Percentiles rank a stretch among this genome's conserved stretches.
Conservation (phyloP, 163 green algal genomes). For the Trebouxiophyceae sp. region DNA sequence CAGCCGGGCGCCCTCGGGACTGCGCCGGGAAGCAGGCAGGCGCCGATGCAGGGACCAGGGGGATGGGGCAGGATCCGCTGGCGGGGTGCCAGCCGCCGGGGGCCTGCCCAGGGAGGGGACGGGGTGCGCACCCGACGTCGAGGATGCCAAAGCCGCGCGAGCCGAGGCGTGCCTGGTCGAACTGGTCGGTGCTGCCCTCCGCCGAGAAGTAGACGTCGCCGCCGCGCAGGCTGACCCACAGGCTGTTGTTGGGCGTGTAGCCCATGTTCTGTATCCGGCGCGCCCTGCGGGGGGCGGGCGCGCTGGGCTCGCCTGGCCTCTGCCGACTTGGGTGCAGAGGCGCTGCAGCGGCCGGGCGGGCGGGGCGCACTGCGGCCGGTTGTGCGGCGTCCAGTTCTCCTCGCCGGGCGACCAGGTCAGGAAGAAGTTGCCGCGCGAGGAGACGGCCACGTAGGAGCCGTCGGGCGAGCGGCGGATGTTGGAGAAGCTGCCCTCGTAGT, state of each 20-base stretch:
- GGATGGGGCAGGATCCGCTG: too few relatives aligned
- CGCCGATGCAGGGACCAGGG: too few relatives aligned
- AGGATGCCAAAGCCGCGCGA: conserved; percentile 92
- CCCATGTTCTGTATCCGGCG: conserved; percentile 97
- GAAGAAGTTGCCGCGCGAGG: conserved; percentile 96
- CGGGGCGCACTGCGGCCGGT: conserved; percentile 50
- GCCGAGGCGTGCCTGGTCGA: conserved; percentile 70
- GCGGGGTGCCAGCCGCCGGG: too few relatives aligned
- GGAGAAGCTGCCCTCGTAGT: conserved; percentile 95
- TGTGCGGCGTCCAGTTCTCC: conserved; percentile 90
- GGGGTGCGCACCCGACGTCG: conserved; percentile 68
- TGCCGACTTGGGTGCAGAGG: too few relatives aligned
- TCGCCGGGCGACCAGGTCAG: conserved; percentile 92
- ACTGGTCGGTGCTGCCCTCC: conserved; percentile 57
- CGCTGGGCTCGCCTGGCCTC: conserved; percentile 14
- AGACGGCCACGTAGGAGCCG: conserved; percentile 93
- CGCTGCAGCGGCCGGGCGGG: too few relatives aligned
- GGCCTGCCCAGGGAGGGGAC: too few relatives aligned
- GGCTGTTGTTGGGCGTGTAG: conserved; percentile 67
- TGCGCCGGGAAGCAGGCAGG: too few relatives aligned
- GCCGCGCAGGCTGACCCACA: conserved; percentile 90
- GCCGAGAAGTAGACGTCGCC: conserved; percentile 80
- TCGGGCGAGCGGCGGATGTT: conserved; percentile 69
- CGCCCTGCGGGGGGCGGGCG: conserved; percentile 20
- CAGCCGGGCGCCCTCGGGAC: too few relatives aligned